phyloP scores from a whole-genome alignment of 1,284 basidiomycete species.

The Puccinia hordei region DNA sequence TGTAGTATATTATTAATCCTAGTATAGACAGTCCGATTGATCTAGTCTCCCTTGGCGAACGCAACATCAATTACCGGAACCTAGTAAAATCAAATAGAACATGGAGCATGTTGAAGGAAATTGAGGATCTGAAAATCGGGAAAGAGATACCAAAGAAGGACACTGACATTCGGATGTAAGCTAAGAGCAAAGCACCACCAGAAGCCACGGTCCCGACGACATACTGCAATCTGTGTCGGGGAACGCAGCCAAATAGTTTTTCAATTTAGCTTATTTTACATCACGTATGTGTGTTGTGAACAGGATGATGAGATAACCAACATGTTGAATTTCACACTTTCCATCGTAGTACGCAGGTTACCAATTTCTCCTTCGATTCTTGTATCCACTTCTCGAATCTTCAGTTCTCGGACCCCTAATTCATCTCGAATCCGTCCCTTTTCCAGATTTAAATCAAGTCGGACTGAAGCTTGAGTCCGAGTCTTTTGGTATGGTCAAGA shows the following conservation, averaged over 20 bases:
- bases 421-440: slow-evolving; percentile 93
- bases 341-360: slow-evolving; percentile 81
- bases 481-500: slow-evolving; percentile 62
- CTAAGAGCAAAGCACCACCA: slow-evolving; percentile 41
- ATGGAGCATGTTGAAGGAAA: neutral
- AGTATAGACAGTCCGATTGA: too few species aligned
- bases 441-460: slow-evolving; percentile 92
- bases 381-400: slow-evolving; percentile 98
- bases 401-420: slow-evolving; percentile 85
- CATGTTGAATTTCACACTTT: slow-evolving; percentile 72
- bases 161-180: slow-evolving; percentile 49
- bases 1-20: too few species aligned
- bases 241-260: neutral
- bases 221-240: slow-evolving; percentile 35
- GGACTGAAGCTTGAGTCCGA: slow-evolving; percentile 87
- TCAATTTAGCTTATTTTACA: neutral
- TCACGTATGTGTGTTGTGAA: neutral
- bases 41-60: neutral
- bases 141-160: neutral
- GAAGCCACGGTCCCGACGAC: slow-evolving; percentile 49
- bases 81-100: neutral
- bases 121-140: neutral
- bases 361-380: slow-evolving; percentile 97
- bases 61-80: slow-evolving; percentile 11
- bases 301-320: neutral